A percentile compares a stretch with the other conserved stretches of the same genome.
Conservation (phyloP, 2,329 filamentous ascomycete species). For the Pseudopyricularia cyperi region DNA sequence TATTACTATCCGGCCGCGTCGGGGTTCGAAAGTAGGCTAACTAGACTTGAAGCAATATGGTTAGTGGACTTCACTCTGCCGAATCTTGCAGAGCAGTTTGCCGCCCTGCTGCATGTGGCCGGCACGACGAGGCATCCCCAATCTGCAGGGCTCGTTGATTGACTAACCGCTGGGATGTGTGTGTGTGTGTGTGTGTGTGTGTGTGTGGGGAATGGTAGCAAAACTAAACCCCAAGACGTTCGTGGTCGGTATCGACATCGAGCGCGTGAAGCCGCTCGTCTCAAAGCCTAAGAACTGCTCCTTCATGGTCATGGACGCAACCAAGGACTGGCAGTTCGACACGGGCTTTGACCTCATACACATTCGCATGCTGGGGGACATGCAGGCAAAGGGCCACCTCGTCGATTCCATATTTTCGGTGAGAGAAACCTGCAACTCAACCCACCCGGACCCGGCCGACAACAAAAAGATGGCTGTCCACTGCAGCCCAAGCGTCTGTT, state of each 20-base stretch:
- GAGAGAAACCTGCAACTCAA: neutral
- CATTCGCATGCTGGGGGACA: slow-evolving; percentile 17
- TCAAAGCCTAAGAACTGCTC: slow-evolving; percentile 14
- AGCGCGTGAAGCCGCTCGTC: slow-evolving; percentile 14
- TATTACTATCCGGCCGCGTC: too few species aligned
- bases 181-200: too few species aligned
- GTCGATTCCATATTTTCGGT: slow-evolving; percentile 1
- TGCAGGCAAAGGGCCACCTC: slow-evolving; percentile 12
- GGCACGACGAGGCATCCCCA: too few species aligned
- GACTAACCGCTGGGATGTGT: too few species aligned
- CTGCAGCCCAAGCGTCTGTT: too few species aligned
- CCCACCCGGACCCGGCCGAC: too few species aligned
- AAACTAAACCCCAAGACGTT: slow-evolving; percentile 12
- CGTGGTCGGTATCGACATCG: slow-evolving; percentile 17
- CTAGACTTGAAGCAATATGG: too few species aligned
- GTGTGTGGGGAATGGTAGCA: too few species aligned
- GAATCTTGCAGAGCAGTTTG: too few species aligned
- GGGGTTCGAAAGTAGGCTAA: too few species aligned
- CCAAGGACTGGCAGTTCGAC: slow-evolving; percentile 13
- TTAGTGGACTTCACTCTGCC: neutral
- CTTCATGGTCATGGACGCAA: slow-evolving; percentile 15
- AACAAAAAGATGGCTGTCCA: neutral
- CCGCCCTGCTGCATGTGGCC: neutral
- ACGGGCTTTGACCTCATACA: slow-evolving; percentile 17
- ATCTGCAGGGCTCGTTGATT: too few species aligned